A percentile compares a stretch with the other conserved stretches of the same genome.
These are phyloP conservation scores for Wickerhamomyces queroliae DNA, from an alignment of 805 yeast genomes.

Conservation along the genomic window DNA sequence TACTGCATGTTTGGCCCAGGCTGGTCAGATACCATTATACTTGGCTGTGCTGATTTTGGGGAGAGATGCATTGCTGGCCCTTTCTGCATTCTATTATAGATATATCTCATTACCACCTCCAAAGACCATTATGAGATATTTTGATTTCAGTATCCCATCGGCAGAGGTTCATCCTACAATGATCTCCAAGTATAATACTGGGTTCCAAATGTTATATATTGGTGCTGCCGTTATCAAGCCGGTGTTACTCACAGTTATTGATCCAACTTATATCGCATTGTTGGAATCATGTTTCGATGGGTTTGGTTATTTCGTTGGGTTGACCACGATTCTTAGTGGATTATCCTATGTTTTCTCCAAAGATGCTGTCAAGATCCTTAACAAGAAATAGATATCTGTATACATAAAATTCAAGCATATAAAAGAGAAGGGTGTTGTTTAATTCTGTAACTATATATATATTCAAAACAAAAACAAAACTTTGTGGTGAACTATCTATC, in stretches of 20 bases:
- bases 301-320: slow-evolving; percentile 51
- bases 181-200: slow-evolving; percentile 86
- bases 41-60: slow-evolving; percentile 73
- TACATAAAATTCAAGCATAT: neutral
- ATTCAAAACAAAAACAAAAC: slow-evolving; percentile 2
- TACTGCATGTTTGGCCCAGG: slow-evolving; percentile 67
- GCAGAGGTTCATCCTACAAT: slow-evolving; percentile 86
- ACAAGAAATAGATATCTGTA: slow-evolving; percentile 2
- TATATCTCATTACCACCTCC: slow-evolving; percentile 73
- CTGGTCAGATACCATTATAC: slow-evolving; percentile 64
- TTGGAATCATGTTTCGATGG: slow-evolving; percentile 22
- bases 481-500: too few relatives aligned
- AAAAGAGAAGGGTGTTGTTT: neutral
- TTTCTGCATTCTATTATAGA: slow-evolving; percentile 68
- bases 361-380: slow-evolving; percentile 57
- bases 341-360: slow-evolving; percentile 66
- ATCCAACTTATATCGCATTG: slow-evolving; percentile 21
- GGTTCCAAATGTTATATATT: slow-evolving; percentile 85
- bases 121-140: slow-evolving; percentile 60
- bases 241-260: slow-evolving; percentile 33
- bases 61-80: slow-evolving; percentile 68
- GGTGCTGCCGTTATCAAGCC: slow-evolving; percentile 58
- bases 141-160: slow-evolving; percentile 75
- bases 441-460: neutral
- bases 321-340: slow-evolving; percentile 77